Evolutionary conservation across 306 rosid genomes (phyloP).

Genomic region (Malus sylvestris): DNA sequence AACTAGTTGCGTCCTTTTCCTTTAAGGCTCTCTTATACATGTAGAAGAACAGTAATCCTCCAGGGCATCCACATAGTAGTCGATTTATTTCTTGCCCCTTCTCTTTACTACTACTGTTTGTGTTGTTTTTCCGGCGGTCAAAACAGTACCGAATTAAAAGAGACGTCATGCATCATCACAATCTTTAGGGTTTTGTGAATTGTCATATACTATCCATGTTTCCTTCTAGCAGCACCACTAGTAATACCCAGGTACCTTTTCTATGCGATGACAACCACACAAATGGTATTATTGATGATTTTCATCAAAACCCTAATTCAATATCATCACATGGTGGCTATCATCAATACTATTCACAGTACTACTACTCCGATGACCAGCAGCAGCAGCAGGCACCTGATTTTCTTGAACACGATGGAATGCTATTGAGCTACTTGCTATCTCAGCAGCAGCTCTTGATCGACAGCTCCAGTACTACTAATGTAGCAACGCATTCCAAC

Average conservation of each 20-base stretch:
- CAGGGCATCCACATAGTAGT: not conserved
- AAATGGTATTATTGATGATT: not conserved
- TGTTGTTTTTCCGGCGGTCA: not conserved
- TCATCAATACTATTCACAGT: not conserved
- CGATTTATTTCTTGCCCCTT: not conserved
- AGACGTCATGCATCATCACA: not conserved
- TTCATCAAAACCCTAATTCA: constrained; percentile 8
- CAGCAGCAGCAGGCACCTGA: not conserved
- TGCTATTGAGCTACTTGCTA: constrained; percentile 28
- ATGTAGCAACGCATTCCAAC: not conserved
- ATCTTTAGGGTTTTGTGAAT: not conserved
- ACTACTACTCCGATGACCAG: not conserved
- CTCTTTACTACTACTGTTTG: not conserved
- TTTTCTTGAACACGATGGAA: constrained; percentile 27
- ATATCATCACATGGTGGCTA: not conserved
- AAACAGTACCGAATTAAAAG: not conserved
- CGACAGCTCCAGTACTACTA: not conserved
- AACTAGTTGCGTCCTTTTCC: not conserved
- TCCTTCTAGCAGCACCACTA: constrained; percentile 12
- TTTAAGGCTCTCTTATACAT: not conserved
- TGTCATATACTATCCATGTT: constrained; percentile 4
- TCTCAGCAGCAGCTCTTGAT: constrained; percentile 30
- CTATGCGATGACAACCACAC: not conserved
- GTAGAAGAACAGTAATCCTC: not conserved
- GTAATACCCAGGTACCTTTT: constrained; percentile 1